Base-by-base conservation (phyloP, 192 early-diverging fungal species). In the Podila verticillata region DNA sequence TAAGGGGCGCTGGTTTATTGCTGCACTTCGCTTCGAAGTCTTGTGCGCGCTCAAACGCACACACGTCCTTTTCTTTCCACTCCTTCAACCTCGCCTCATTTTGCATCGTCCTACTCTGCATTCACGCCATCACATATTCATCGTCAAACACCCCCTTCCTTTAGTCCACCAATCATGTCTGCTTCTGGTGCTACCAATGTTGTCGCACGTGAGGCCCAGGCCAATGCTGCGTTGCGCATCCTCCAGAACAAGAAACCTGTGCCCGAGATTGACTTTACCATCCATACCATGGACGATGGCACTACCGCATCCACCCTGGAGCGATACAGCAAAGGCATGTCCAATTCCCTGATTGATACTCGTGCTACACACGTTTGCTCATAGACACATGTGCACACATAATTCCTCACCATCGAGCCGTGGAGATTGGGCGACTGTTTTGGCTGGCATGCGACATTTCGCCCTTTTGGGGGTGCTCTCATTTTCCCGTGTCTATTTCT, bases 251-350 rank as follows among this genome's bases (percentile, higher is more conserved):
- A 81, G 57, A 88, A 83, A 69, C 73, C 75, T 15, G 72, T 88
- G 10, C 88, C 89, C 31, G 85, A 84, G 63, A 92, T 94, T 63
- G 94, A 95, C 84, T 94, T 95, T 77, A 91, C 93, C 15, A 85
- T 94, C 54, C 91, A 95, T 66, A 90, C 84, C 61, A 83, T 87
- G 70, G 94, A 94, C 47, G 89, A 91, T 75, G 93, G 93, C 58
- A 84, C 87, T 32, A 85, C 89, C 36, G 92, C 95, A 24, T 88
- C 88, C 44, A 96, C 95, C 15, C 81, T 73, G 7, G 93, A 93
- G 51, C 90, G 96, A 19, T 85, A 91, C 66, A 87, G 89, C 74
- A 94, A 94, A 93, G 94, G 94, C 93, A 83, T 44, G 39, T 44
- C 39, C 12, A 15, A 10, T 17, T 44, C 13, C 13, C 15, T 44